Evolutionary conservation across 345 rosid genomes (phyloP).

Genomic region (Cochlearia excelsa): DNA sequence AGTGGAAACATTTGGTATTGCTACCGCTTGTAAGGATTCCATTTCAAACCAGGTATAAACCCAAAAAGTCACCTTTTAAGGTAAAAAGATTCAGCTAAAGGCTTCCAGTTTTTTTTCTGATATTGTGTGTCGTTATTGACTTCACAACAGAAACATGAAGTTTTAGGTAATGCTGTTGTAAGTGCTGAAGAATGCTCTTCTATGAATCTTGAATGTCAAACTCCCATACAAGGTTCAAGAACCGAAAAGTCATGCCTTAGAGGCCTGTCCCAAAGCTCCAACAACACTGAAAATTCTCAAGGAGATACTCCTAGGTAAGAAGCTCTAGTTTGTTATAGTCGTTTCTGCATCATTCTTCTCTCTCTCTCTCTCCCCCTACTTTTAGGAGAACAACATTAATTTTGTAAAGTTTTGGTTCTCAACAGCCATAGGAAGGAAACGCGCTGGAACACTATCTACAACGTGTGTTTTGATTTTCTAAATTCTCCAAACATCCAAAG

Average conservation of each 20-base stretch:
- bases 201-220: conserved; percentile 43
- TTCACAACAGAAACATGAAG: conserved; percentile 38
- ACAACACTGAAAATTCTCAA: conserved; percentile 36
- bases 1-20: conserved; percentile 40
- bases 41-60: conserved; percentile 51
- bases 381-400: conserved; percentile 19
- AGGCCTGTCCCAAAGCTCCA: conserved; percentile 41
- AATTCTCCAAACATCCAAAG: conserved; percentile 53
- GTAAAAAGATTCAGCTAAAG: neutral
- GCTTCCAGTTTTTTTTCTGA: conserved; percentile 14
- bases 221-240: conserved; percentile 39
- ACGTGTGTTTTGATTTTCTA: conserved; percentile 56
- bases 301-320: conserved; percentile 36
- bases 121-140: conserved; percentile 9
- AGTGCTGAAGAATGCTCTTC: conserved; percentile 32
- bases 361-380: neutral
- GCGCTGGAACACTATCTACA: conserved; percentile 66
- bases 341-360: conserved; percentile 20
- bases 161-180: conserved; percentile 29
- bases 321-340: conserved; percentile 19
- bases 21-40: conserved; percentile 37
- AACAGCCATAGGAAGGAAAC: conserved; percentile 43
- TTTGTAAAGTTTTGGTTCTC: conserved; percentile 21
- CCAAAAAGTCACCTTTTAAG: conserved; percentile 2
- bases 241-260: conserved; percentile 38